Evolutionary conservation across 345 rosid genomes (phyloP), one percentile per base, ranked within the genome.

Genomic region (Stellera chamaejasme): DNA sequence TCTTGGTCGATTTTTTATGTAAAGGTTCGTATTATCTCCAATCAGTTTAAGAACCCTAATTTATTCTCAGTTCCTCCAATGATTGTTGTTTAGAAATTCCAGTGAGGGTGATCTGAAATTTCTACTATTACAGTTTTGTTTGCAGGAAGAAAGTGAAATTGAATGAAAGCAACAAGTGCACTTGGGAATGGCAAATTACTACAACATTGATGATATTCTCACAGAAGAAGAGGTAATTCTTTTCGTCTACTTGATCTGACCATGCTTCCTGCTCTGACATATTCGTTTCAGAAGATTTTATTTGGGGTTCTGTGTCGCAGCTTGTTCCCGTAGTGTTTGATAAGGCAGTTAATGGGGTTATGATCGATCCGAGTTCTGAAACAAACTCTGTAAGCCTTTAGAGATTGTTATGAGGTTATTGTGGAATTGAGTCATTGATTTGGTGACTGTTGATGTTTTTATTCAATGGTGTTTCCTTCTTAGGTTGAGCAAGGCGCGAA

Each of bases 401-500:
- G 13, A 4, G 44, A 41, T 26, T 55, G 50, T 32, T 8, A 8
- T 32, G 9, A 44, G 27, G 10, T 19, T 26, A 27, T 11, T 12
- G 5, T 56, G 10, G 15, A 39, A 27, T 19, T 48, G 25, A 28
- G n/a, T 28, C n/a, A 13, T 28, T 44, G 10, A 26, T 27, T 10
- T 32, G 2, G 9, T 45, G 9, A 10, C 10, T 49, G 14, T 12
- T 8, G 12, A 25, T 27, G 32, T 10, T 19, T 10, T 16, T 32
- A 10, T 54, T 48, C 52, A 10, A 43, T 5, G 39, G 39, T 56
- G 27, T 16, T 15, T 32, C 55, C 44, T 66, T 41, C 5, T 63
- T 51, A 91, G 96, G 87, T 74, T 54, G 88, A 85, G 43, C 83
- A 77, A 77, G 95, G 95, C 2, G 74, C 95, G 8, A 88, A 80